A percentile compares a stretch with the other conserved stretches of the same genome.
Conservation (phyloP, 495 filamentous ascomycete species). For the Hypomontagnella monticulosa region DNA sequence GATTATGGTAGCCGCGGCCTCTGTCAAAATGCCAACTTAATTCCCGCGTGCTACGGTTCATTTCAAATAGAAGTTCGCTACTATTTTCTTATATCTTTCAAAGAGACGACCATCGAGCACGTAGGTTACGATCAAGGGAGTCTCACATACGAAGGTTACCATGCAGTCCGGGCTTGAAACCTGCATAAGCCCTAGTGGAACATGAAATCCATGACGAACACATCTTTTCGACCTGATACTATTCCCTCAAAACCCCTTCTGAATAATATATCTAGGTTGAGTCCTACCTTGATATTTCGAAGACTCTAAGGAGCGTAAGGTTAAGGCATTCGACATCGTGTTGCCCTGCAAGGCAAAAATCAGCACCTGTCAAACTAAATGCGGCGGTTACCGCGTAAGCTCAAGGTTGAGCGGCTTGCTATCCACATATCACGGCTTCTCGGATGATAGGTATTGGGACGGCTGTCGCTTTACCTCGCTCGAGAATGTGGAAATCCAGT, state of each 20-base stretch:
- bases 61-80: background rate
- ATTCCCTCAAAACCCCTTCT: no score
- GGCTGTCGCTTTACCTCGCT: slow-evolving; percentile 1
- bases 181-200: no score
- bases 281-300: no score
- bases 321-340: background rate
- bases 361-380: background rate
- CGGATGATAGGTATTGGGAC: background rate
- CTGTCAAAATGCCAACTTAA: background rate
- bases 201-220: no score
- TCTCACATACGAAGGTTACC: background rate
- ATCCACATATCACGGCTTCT: slow-evolving; percentile 11
- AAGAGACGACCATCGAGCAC: no score
- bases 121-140: no score
- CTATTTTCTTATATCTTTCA: no score
- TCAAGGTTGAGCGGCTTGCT: slow-evolving; percentile 3
- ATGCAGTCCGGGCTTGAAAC: background rate
- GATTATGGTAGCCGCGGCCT: background rate
- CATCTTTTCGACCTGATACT: no score
- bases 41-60: slow-evolving; percentile 3
- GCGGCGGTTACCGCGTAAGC: slow-evolving; percentile 4
- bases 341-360: background rate
- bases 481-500: slow-evolving; percentile 19
- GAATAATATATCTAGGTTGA: no score
- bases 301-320: background rate